Conservation (phyloP, 1,284 basidiomycete genomes). For the Sanghuangporus baumii region DNA sequence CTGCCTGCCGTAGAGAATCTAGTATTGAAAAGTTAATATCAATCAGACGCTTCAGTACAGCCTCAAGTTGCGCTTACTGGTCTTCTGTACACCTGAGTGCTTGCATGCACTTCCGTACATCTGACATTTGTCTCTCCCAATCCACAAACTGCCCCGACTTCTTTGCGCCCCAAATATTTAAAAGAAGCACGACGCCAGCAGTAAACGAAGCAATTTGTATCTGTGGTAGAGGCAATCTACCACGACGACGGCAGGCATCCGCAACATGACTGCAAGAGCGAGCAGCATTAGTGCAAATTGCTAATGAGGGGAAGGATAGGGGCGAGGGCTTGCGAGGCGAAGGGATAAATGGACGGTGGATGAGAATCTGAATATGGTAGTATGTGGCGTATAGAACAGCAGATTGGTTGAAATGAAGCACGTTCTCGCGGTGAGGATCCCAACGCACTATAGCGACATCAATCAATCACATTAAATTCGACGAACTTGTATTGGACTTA, state of each 20-base stretch:
- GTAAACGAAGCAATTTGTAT: conserved; percentile 50
- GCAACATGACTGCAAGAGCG: conserved; percentile 72
- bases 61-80: conserved; percentile 28
- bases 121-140: conserved; percentile 56
- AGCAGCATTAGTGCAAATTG: conserved; percentile 82
- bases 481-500: conserved; percentile 29
- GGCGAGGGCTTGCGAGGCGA: conserved; percentile 52
- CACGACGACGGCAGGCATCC: conserved; percentile 44
- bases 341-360: conserved; percentile 81
- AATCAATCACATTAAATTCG: conserved; percentile 1
- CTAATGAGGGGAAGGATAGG: conserved; percentile 64
- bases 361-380: conserved; percentile 71
- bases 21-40: conserved; percentile 6
- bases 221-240: conserved; percentile 29
- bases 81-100: conserved; percentile 50
- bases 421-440: conserved; percentile 62
- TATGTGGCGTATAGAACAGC: conserved; percentile 60
- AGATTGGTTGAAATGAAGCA: conserved; percentile 63
- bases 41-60: background rate
- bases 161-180: conserved; percentile 72
- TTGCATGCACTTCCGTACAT: conserved; percentile 67
- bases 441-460: conserved; percentile 48
- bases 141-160: conserved; percentile 50
- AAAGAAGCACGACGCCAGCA: conserved; percentile 60
- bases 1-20: conserved; percentile 47